These are phyloP conservation scores for Onygenales sp. DNA, from an alignment of 2,329 filamentous ascomycete species.

Conservation along the genomic window DNA sequence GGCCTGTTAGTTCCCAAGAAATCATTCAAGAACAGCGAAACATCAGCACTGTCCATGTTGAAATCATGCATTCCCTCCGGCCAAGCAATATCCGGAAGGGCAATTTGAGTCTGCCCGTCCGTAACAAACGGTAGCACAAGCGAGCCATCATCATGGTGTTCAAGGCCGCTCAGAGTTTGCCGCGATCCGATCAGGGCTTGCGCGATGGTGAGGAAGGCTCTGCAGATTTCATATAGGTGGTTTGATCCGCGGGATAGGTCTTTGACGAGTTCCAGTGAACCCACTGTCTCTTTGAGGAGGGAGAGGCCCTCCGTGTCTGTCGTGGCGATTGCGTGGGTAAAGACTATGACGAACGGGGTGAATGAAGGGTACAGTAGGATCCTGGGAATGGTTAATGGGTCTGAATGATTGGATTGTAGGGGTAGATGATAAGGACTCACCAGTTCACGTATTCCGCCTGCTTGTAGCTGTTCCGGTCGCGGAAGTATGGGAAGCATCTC, in stretches of 20 bases:
- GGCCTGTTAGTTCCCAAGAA: conserved; percentile 19
- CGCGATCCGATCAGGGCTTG: conserved; percentile 16
- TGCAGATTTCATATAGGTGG: conserved; percentile 52
- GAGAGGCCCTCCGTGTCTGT: conserved; percentile 43
- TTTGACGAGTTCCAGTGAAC: conserved; percentile 44
- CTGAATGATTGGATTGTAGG: neutral
- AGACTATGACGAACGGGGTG: conserved; percentile 40
- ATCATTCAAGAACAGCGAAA: conserved; percentile 20
- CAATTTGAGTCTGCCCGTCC: conserved; percentile 13
- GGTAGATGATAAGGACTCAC: conserved; percentile 4
- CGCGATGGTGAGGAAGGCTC: conserved; percentile 17
- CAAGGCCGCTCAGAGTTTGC: conserved; percentile 15
- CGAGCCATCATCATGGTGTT: conserved; percentile 16
- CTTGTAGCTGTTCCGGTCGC: conserved; percentile 17
- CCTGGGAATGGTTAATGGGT: conserved; percentile 14
- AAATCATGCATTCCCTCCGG: conserved; percentile 15
- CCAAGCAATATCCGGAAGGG: conserved; percentile 17
- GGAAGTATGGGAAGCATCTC: conserved; percentile 18
- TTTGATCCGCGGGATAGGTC: conserved; percentile 48
- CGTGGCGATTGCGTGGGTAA: conserved; percentile 42
- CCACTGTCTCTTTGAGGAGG: conserved; percentile 47
- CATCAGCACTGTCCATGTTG: conserved; percentile 15
- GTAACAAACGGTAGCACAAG: conserved; percentile 12
- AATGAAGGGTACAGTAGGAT: conserved; percentile 35
- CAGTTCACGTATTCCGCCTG: conserved; percentile 20